These are phyloP conservation scores for Jacaranda copaia DNA, from an alignment of 257 asterid genomes.

Conservation along the genomic window DNA sequence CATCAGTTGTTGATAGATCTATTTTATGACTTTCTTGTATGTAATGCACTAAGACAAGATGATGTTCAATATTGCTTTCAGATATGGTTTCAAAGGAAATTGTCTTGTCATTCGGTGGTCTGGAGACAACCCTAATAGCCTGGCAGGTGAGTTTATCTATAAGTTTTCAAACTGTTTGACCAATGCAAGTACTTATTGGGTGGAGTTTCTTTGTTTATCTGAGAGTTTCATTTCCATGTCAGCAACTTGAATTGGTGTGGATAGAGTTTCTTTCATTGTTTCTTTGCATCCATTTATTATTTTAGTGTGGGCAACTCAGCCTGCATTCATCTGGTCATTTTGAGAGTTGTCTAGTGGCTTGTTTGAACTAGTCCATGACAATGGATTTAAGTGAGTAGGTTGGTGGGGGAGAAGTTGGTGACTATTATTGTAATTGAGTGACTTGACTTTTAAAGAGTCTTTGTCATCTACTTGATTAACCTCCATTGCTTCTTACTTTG, in stretches of 20 bases:
- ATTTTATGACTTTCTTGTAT: background rate
- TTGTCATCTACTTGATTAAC: too few relatives aligned
- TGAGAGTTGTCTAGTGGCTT: background rate
- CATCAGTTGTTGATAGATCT: background rate
- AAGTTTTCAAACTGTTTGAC: background rate
- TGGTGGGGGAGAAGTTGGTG: background rate
- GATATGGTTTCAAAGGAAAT: slow-evolving; percentile 55
- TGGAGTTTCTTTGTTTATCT: background rate
- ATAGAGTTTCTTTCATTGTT: background rate
- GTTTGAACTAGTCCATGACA: background rate
- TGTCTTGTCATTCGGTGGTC: slow-evolving; percentile 65
- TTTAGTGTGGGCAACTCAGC: background rate
- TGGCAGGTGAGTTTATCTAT: slow-evolving; percentile 55
- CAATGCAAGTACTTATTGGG: background rate
- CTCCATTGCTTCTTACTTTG: background rate
- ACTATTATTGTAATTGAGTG: background rate
- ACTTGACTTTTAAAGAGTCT: background rate
- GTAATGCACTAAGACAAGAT: slow-evolving; percentile 1
- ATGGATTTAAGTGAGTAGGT: background rate
- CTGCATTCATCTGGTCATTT: background rate
- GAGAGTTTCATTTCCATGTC: background rate
- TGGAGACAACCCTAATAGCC: slow-evolving; percentile 79
- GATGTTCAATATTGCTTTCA: slow-evolving; percentile 39
- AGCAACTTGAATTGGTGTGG: background rate
- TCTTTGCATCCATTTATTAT: background rate